Evolutionary conservation across 164 flowering plant genomes (phyloP).

Genomic region (Sextonia rubra): DNA sequence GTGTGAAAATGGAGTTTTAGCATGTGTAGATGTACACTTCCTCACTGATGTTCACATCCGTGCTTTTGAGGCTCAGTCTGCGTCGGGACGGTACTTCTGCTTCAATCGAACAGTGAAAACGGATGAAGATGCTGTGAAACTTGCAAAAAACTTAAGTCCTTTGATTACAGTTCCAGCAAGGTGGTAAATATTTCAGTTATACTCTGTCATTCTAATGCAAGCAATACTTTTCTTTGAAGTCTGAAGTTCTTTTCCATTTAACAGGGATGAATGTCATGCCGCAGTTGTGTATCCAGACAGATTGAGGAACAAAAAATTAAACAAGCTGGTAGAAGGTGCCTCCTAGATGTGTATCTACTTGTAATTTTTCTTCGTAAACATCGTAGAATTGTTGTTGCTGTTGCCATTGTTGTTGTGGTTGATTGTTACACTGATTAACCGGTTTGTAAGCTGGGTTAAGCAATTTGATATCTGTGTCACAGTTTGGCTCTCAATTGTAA

Average conservation of each 20-base stretch:
- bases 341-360: not conserved
- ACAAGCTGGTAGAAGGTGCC: constrained; percentile 37
- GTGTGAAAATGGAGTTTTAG: constrained; percentile 68
- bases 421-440: not conserved
- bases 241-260: not conserved
- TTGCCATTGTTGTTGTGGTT: not conserved
- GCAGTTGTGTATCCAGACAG: constrained; percentile 34
- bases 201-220: not conserved
- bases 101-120: constrained; percentile 42
- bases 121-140: constrained; percentile 44
- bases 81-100: constrained; percentile 66
- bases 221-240: not conserved
- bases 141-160: constrained; percentile 46
- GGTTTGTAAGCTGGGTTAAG: not conserved
- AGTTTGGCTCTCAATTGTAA: not conserved
- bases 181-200: constrained; percentile 12
- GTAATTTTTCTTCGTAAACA: no score
- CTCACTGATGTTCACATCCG: constrained; percentile 57
- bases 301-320: constrained; percentile 42
- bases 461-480: not conserved
- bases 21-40: constrained; percentile 47
- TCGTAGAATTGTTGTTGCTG: not conserved
- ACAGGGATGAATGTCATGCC: constrained; percentile 39
- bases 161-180: constrained; percentile 45
- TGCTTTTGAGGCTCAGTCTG: constrained; percentile 47